Percentiles rank a stretch among this genome's conserved stretches.
phyloP scores from a whole-genome alignment of 2,329 filamentous ascomycete genomes.

The Calonectria fujianensis region DNA sequence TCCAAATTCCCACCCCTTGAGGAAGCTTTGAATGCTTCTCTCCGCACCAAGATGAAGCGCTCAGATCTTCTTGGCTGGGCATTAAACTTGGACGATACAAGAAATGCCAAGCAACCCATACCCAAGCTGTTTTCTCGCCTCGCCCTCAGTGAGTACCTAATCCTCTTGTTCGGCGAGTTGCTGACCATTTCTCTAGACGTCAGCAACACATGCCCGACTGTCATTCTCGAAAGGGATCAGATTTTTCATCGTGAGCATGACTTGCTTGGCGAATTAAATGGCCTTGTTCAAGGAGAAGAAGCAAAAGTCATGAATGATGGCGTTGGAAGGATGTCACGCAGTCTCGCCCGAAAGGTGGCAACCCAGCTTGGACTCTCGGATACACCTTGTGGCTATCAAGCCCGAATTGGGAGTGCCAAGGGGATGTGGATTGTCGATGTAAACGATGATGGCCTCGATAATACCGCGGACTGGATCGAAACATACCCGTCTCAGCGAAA shows the following conservation, averaged over 20 bases:
- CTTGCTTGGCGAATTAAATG: constrained; percentile 46
- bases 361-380: constrained; percentile 69
- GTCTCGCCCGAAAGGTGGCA: constrained; percentile 73
- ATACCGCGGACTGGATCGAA: constrained; percentile 76
- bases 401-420: constrained; percentile 82
- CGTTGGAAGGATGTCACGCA: constrained; percentile 78
- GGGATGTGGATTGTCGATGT: constrained; percentile 83
- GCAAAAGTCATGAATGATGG: constrained; percentile 78
- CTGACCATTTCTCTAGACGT: constrained; percentile 63
- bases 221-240: constrained; percentile 67
- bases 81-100: constrained; percentile 61
- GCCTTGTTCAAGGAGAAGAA: constrained; percentile 38
- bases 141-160: constrained; percentile 66
- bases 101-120: constrained; percentile 67
- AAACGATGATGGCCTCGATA: constrained; percentile 61
- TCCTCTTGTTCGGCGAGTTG: background rate
- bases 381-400: constrained; percentile 81
- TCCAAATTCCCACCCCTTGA: constrained; percentile 49
- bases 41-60: constrained; percentile 61
- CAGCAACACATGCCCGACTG: constrained; percentile 69
- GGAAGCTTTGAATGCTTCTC: constrained; percentile 45
- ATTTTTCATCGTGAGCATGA: constrained; percentile 59
- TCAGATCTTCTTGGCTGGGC: constrained; percentile 71
- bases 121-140: constrained; percentile 77
- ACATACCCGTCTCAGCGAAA: constrained; percentile 81